Evolutionary conservation across 805 yeast species (phyloP), one percentile per base, ranked within the genome.

Genomic region (Metschnikowia proteae): DNA sequence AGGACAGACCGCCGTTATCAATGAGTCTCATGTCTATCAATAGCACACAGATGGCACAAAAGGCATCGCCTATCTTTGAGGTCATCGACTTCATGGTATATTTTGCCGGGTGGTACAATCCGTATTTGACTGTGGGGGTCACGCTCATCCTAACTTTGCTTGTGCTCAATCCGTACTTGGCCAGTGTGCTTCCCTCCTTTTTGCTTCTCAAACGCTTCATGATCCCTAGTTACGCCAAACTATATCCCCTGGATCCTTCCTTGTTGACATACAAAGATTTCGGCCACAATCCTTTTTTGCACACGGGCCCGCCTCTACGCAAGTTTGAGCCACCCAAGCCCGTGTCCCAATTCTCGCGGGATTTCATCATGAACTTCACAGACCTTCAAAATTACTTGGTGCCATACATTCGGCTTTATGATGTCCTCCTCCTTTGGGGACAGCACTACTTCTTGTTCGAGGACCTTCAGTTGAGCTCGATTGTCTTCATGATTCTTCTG

Each of bases 321-420:
- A 69, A 71, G 9, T 73, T 79, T 26, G 75, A 69, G 31, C 59
- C 76, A 3, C 87, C 89, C 3, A 80, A 79, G 51, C 94, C 95
- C 0, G 86, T 83, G 6, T 86, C 91, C 4, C 89, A 88, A 63
- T 73, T 86, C 43, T 83, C 91, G 30, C 73, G 86, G 47, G 96
- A 89, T 61, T 89, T 88, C 60, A 65, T 84, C 22, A 61, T 88
- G 48, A 89, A 89, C 61, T 70, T 87, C 58, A 87, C 95, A 1
- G 96, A 89, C 68, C 70, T 88, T 50, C 96, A 89, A 60, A 89
- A 89, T 61, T 84, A 82, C 59, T 83, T 86, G 88, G 60, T 83
- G 29, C 59, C 82, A 10, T 88, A 84, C 62, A 82, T 85, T 7
- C 63, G 69, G 9, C 66, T 73, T 0, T 88, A 83, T 75, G 92